These are phyloP conservation scores for Corinectria fuckeliana DNA, from an alignment of 2,329 filamentous ascomycete genomes.

Conservation along the genomic window DNA sequence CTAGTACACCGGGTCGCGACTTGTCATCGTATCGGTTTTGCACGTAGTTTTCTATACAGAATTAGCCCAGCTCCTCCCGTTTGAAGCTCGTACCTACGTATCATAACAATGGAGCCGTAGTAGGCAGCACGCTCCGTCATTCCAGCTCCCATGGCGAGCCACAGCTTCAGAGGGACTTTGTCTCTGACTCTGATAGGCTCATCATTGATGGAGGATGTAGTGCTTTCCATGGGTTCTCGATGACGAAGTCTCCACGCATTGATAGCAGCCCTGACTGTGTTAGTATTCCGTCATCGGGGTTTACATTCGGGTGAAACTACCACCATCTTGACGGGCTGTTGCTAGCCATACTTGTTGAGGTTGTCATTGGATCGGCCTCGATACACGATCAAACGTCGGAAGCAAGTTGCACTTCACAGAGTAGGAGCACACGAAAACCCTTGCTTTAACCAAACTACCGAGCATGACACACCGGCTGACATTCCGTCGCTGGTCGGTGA, in stretches of 20 bases:
- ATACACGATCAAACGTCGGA: background rate
- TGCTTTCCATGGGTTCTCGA: background rate
- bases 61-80: background rate
- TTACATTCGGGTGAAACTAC: background rate
- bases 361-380: background rate
- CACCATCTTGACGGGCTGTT: background rate
- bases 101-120: background rate
- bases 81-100: background rate
- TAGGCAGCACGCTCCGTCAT: background rate
- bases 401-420: background rate
- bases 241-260: background rate
- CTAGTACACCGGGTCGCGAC: background rate
- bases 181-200: background rate
- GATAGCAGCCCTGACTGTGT: background rate
- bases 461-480: background rate
- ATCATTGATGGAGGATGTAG: background rate
- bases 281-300: background rate
- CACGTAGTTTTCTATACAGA: background rate
- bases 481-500: background rate
- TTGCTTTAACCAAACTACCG: background rate
- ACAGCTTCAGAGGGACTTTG: background rate
- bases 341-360: background rate
- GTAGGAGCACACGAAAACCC: background rate
- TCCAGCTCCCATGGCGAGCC: background rate
- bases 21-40: background rate